Evolutionary conservation across 352 stramenopile genomes (phyloP), one percentile per base, ranked within the genome.

Genomic region (Phytophthora capsici): DNA sequence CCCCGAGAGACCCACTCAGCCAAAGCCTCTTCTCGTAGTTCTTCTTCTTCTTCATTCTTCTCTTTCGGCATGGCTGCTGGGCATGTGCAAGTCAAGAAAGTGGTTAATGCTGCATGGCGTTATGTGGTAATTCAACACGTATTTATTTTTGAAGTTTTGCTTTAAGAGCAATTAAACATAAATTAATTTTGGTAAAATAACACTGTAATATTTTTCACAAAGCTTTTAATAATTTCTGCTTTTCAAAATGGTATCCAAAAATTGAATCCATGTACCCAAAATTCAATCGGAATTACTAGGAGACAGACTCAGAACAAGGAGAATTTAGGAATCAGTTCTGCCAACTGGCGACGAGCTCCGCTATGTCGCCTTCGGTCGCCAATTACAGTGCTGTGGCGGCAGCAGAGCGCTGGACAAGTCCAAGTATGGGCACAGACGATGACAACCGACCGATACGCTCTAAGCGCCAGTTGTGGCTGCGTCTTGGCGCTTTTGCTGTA

Each of bases 1-100:
- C 86, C 84, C 43, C 84, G 78, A 30, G 79, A 66, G 38, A 94
- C 73, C 86, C 86, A 94, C 57, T 94, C 86, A 14, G 75, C 78
- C 52, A 91, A 64, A 4, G 86, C 86, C 47, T 94, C 86, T 59
- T 92, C 78, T 48, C 85, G 71, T 6, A 94, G 64, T 63, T 89
- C 63, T n/a, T 76, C 54, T 49, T 84, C 77, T 9, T 77, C 66
- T 23, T 74, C 52, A 17, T 67, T 20, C 28, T 66, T 65, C 17
- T 69, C 25, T 44, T 66, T 61, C 10, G 30, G 10, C 64, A 70
- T 70, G 36, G 4, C 48, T 12, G 12, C 16, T 4, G 48, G 6
- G 38, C 38, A 50, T 52, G 26, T 46, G 51, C 56, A 64, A n/a
- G 14, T 12, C 44, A n/a, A 46, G 38, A 45, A 5, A 40, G 10